Evolutionary conservation across 2,329 filamentous ascomycete genomes (phyloP), one percentile per base, ranked within the genome.

Genomic region (Ilyonectria destructans): DNA sequence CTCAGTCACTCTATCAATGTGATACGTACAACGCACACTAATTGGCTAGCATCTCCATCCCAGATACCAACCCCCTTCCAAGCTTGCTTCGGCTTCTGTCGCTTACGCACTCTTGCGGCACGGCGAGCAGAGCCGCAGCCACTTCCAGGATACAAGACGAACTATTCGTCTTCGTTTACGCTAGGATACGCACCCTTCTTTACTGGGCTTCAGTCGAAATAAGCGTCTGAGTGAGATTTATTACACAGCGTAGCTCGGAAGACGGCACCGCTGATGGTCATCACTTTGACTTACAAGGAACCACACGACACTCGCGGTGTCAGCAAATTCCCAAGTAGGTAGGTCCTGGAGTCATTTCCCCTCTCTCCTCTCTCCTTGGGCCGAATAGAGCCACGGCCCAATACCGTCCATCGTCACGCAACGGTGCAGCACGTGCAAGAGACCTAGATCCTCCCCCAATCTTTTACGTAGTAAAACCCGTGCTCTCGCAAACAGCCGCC

Each of bases 71-170:
- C 40, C 9, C 2, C 26, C 10, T 12, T n/a, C 17, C 37, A 5
- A 23, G 56, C 56, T 35, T 12, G 17, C 43, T 31, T 58, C 55
- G 46, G 3, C 40, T 19, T 31, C 55, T 58, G 29, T 31, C 43
- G 43, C 56, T 58, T 58, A 48, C 19, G 43, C 56, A 46, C 40
- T 31, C 15, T 13, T 19, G 17, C 55, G 55, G 37, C 26, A 33
- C 55, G 23, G 55, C 37, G 15, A 56, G 55, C 56, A 58, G 56
- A 58, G 56, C 56, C 43, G 43, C 43, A 58, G 56, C n/a, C n/a
- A 7, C 10, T 5, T 15, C 51, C 6, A 17, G 35, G 19, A 12
- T 15, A 19, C 6, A 40, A 21, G 26, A 12, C 29, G 31, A 37
- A 40, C 12, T n/a, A 6, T n/a, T n/a, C 15, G 15, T 8, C 15